Percentiles rank a stretch among this genome's conserved stretches.
Evolutionary conservation across 192 early-diverging fungal genomes (phyloP).

Genomic region (Umbelopsis vinacea): DNA sequence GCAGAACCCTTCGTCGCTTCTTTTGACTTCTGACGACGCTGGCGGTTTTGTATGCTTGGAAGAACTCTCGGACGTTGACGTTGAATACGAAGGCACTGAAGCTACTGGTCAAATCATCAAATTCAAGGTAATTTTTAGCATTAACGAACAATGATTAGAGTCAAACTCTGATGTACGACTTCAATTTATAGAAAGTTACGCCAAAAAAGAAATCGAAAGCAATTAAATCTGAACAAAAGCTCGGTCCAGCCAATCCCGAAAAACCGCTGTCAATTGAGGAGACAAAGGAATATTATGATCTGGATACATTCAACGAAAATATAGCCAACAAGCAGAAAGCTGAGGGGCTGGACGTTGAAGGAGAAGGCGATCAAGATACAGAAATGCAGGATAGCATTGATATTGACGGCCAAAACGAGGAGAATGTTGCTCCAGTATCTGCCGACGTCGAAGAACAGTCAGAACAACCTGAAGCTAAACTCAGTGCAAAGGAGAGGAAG

Average conservation of each 20-base stretch:
- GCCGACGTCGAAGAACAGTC: conserved; percentile 28
- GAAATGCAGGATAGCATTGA: conserved; percentile 15
- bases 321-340: conserved; percentile 23
- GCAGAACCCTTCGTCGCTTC: conserved; percentile 44
- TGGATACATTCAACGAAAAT: conserved; percentile 84
- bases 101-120: conserved; percentile 69
- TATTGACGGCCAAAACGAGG: conserved; percentile 29
- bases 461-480: conserved; percentile 24
- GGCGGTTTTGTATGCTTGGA: conserved; percentile 88
- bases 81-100: conserved; percentile 68
- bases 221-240: conserved; percentile 36
- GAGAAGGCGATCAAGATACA: conserved; percentile 38
- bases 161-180: conserved; percentile 23
- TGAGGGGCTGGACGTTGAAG: not conserved
- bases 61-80: conserved; percentile 85
- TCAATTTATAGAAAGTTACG: conserved; percentile 20
- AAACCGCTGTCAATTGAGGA: conserved; percentile 53
- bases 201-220: conserved; percentile 22
- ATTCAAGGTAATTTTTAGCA: conserved; percentile 61
- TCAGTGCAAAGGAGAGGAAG: conserved; percentile 19
- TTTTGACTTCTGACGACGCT: conserved; percentile 62
- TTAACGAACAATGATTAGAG: not conserved
- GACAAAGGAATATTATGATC: conserved; percentile 61
- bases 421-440: conserved; percentile 21
- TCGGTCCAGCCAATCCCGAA: conserved; percentile 47